Evolutionary conservation across 139 green algal species (phyloP).

Genomic region (Micromonas pusilla): DNA sequence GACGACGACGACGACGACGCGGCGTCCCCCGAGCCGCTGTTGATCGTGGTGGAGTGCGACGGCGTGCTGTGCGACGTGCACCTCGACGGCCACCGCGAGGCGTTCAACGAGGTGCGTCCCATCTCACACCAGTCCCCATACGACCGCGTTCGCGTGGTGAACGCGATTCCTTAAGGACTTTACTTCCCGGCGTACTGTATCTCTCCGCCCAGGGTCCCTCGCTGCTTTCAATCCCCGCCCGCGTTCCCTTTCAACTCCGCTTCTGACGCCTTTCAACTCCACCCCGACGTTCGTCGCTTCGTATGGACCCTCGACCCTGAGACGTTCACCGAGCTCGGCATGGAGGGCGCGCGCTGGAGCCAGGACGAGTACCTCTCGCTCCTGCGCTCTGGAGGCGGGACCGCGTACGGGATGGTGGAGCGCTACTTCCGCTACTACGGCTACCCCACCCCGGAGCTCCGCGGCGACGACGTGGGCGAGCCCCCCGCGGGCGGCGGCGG

Average conservation of each 20-base stretch:
- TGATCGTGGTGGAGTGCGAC: conserved; percentile 16
- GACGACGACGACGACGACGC: not conserved
- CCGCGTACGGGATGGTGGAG: conserved; percentile 15
- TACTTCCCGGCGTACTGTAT: too few species aligned
- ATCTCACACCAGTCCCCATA: too few species aligned
- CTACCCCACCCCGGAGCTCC: conserved; percentile 2
- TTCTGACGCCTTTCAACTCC: too few species aligned
- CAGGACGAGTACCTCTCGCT: conserved; percentile 7
- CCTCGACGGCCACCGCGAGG: not conserved
- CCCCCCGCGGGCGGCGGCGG: too few species aligned
- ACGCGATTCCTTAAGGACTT: too few species aligned
- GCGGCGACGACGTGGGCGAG: not conserved
- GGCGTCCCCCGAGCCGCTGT: not conserved
- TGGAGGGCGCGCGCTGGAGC: conserved; percentile 1
- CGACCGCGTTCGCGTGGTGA: too few species aligned
- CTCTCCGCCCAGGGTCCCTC: too few species aligned
- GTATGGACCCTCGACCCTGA: too few species aligned
- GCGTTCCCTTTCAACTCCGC: too few species aligned
- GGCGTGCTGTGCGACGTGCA: conserved; percentile 17
- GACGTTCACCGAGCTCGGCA: not conserved
- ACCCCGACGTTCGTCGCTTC: too few species aligned
- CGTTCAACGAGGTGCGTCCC: conserved; percentile 20
- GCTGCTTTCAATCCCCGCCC: too few species aligned
- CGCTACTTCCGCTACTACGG: conserved; percentile 21
- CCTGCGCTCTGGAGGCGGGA: not conserved